Conservation (phyloP, 2,329 filamentous ascomycete genomes). For the Neoscytalidium dimidiatum region DNA sequence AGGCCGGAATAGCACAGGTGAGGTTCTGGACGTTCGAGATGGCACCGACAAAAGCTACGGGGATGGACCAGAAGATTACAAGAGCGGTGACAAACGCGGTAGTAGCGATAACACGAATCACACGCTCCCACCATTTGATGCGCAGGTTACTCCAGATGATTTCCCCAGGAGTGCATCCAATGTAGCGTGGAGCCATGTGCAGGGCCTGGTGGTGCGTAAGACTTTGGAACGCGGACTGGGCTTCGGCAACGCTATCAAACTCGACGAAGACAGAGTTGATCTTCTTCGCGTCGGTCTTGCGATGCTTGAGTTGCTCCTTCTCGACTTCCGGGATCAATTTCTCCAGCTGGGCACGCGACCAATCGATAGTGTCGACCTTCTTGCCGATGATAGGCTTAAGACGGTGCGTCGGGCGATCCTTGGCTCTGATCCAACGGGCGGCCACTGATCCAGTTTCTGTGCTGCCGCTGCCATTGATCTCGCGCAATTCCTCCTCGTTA, state of each 20-base stretch:
- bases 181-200: slow-evolving; percentile 82
- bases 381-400: slow-evolving; percentile 19
- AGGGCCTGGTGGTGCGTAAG: slow-evolving; percentile 84
- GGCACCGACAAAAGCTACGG: slow-evolving; percentile 76
- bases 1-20: slow-evolving; percentile 63
- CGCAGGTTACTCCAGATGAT: slow-evolving; percentile 85
- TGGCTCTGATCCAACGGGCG: slow-evolving; percentile 14
- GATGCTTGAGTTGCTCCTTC: slow-evolving; percentile 13
- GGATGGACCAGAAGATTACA: slow-evolving; percentile 84
- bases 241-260: slow-evolving; percentile 78
- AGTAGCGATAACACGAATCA: slow-evolving; percentile 70
- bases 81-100: slow-evolving; percentile 72
- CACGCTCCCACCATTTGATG: slow-evolving; percentile 83
- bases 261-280: slow-evolving; percentile 78
- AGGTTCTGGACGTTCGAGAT: slow-evolving; percentile 83
- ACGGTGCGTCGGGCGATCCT: slow-evolving; percentile 17
- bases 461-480: slow-evolving; percentile 5
- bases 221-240: slow-evolving; percentile 83
- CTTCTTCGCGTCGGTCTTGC: background rate
- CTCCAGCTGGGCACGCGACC: slow-evolving; percentile 14
- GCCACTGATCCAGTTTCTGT: slow-evolving; percentile 10
- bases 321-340: slow-evolving; percentile 17
- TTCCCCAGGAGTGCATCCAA: slow-evolving; percentile 79
- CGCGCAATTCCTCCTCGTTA: slow-evolving; percentile 13
- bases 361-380: slow-evolving; percentile 20